These are phyloP conservation scores for Delitschia confertaspora DNA, from an alignment of 495 filamentous ascomycete species.

Conservation along the genomic window DNA sequence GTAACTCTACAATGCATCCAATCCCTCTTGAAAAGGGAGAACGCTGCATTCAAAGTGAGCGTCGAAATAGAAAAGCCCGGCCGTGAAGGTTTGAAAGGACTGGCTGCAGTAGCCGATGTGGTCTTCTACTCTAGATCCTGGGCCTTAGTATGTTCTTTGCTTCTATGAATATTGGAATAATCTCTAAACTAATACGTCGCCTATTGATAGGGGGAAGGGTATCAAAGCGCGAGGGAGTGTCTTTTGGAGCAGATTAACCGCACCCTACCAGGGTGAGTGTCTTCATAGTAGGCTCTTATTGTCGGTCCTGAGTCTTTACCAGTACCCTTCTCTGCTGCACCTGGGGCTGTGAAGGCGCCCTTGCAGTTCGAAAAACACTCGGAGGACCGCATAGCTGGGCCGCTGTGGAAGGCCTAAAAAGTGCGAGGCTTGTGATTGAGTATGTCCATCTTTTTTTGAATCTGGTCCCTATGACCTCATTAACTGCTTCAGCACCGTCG, in stretches of 20 bases:
- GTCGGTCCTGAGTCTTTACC: not conserved
- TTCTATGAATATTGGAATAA: slow-evolving; percentile 6
- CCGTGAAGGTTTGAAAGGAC: slow-evolving; percentile 49
- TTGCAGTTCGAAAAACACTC: slow-evolving; percentile 22
- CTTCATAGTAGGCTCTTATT: not conserved
- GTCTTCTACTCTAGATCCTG: slow-evolving; percentile 64
- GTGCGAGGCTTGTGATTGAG: slow-evolving; percentile 1
- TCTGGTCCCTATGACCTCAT: slow-evolving; percentile 2
- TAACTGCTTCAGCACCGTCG: slow-evolving; percentile 47
- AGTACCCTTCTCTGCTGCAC: slow-evolving; percentile 56
- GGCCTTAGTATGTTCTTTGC: slow-evolving; percentile 46
- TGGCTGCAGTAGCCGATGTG: slow-evolving; percentile 55
- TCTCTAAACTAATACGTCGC: not conserved
- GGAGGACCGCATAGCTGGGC: not conserved
- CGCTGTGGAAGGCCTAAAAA: slow-evolving; percentile 31
- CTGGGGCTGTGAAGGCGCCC: slow-evolving; percentile 57
- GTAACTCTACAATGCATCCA: slow-evolving; percentile 54
- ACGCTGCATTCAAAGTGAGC: slow-evolving; percentile 47
- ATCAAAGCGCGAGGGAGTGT: slow-evolving; percentile 44
- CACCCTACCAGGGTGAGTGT: slow-evolving; percentile 41
- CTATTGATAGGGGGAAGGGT: slow-evolving; percentile 33
- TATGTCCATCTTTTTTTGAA: not conserved
- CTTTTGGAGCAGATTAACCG: slow-evolving; percentile 39
- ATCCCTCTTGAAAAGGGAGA: slow-evolving; percentile 43
- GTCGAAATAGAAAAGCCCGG: slow-evolving; percentile 64